Conservation (phyloP, 345 rosid species). For the Diplotaxis tenuifolia region DNA sequence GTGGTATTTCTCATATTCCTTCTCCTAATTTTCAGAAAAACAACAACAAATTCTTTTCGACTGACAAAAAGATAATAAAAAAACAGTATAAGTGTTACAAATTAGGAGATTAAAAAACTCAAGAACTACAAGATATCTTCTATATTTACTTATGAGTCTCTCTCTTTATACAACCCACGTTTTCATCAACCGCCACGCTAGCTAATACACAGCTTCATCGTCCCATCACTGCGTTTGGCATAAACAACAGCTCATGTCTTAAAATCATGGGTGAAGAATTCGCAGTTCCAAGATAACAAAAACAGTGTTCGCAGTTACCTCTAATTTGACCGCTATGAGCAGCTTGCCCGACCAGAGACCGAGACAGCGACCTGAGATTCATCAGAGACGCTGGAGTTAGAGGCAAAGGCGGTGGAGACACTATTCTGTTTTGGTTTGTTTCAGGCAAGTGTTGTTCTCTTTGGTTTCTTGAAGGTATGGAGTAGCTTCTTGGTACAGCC, state of each 20-base stretch:
- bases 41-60: no score
- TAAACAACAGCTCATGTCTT: not conserved
- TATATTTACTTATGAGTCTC: no score
- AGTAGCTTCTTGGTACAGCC: slow-evolving; percentile 71
- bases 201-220: no score
- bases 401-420: slow-evolving; percentile 80
- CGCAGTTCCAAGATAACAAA: not conserved
- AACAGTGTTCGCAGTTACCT: slow-evolving; percentile 50
- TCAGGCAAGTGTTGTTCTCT: slow-evolving; percentile 47
- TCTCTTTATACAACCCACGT: no score
- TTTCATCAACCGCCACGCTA: no score
- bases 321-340: slow-evolving; percentile 52
- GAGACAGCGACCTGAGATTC: slow-evolving; percentile 36
- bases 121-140: no score
- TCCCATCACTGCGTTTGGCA: no score
- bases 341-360: slow-evolving; percentile 28
- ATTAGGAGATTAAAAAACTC: no score
- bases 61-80: no score
- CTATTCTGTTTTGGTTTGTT: slow-evolving; percentile 43
- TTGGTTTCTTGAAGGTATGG: slow-evolving; percentile 83
- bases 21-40: no score
- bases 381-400: slow-evolving; percentile 66
- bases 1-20: no score
- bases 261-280: not conserved
- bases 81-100: no score